Evolutionary conservation across 345 rosid species (phyloP).

Genomic region (Durio zibethinus): DNA sequence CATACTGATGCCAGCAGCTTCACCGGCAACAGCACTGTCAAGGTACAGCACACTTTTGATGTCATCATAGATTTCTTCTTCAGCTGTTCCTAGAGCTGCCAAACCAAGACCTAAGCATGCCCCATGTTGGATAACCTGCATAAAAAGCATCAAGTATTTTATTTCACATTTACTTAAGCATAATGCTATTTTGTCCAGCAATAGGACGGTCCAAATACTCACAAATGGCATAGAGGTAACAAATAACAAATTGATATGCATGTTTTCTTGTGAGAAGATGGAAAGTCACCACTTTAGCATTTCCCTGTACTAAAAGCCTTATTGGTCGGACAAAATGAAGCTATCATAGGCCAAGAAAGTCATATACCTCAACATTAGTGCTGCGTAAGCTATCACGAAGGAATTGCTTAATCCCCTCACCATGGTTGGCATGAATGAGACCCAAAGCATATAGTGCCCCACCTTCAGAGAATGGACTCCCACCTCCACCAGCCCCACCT

Average conservation of each 20-base stretch:
- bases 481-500: conserved; percentile 93
- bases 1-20: conserved; percentile 99
- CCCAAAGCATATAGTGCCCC: conserved; percentile 99
- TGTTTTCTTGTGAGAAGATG: neutral
- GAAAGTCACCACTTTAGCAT: neutral
- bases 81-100: conserved; percentile 98
- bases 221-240: neutral
- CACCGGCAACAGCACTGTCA: conserved; percentile 98
- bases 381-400: conserved; percentile 88
- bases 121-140: conserved; percentile 98
- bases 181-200: neutral
- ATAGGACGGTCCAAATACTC: neutral
- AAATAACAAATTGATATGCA: neutral
- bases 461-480: conserved; percentile 98
- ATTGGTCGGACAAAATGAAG: neutral
- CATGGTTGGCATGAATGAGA: conserved; percentile 98
- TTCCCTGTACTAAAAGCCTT: neutral
- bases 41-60: conserved; percentile 77
- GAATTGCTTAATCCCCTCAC: conserved; percentile 97
- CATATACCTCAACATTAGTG: conserved; percentile 82
- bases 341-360: neutral
- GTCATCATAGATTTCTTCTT: conserved; percentile 91
- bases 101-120: conserved; percentile 99
- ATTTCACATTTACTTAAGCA: neutral
- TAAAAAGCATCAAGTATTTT: conserved; percentile 31